phyloP scores from a whole-genome alignment of 2,329 filamentous ascomycete genomes.

The Penicillium sumatraense region DNA sequence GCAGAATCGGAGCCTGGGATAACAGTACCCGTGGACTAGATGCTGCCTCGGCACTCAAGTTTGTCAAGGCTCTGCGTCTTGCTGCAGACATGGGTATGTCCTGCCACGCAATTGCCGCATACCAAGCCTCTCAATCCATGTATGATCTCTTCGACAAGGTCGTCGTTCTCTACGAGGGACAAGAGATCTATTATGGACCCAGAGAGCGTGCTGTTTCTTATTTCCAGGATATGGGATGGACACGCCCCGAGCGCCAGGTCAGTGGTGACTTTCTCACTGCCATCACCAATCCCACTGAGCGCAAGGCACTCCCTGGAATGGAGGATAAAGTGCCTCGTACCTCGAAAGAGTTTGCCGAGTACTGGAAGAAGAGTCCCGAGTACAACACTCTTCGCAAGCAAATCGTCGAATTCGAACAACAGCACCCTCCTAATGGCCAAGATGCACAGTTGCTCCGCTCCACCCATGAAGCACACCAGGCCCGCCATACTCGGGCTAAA shows the following conservation, averaged over 20 bases:
- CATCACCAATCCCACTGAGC: slow-evolving; percentile 66
- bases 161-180: slow-evolving; percentile 71
- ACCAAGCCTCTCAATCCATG: slow-evolving; percentile 52
- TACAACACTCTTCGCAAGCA: slow-evolving; percentile 44
- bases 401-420: slow-evolving; percentile 44
- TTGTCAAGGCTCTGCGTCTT: slow-evolving; percentile 53
- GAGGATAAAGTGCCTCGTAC: slow-evolving; percentile 68
- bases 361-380: slow-evolving; percentile 59
- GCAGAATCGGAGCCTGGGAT: slow-evolving; percentile 42
- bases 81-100: slow-evolving; percentile 51
- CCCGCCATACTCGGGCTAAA: slow-evolving; percentile 57
- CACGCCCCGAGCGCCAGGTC: slow-evolving; percentile 68
- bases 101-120: slow-evolving; percentile 57
- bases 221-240: slow-evolving; percentile 71
- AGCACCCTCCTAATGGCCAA: slow-evolving; percentile 40
- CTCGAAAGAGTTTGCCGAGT: slow-evolving; percentile 67
- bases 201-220: slow-evolving; percentile 62
- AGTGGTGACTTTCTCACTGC: slow-evolving; percentile 71
- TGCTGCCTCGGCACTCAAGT: slow-evolving; percentile 57
- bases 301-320: slow-evolving; percentile 59
- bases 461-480: slow-evolving; percentile 41
- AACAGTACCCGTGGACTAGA: slow-evolving; percentile 54
- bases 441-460: slow-evolving; percentile 34
- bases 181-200: slow-evolving; percentile 74
- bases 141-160: slow-evolving; percentile 68